Conservation (phyloP, 2,329 filamentous ascomycete genomes). For the Keithomyces neogunnii region DNA sequence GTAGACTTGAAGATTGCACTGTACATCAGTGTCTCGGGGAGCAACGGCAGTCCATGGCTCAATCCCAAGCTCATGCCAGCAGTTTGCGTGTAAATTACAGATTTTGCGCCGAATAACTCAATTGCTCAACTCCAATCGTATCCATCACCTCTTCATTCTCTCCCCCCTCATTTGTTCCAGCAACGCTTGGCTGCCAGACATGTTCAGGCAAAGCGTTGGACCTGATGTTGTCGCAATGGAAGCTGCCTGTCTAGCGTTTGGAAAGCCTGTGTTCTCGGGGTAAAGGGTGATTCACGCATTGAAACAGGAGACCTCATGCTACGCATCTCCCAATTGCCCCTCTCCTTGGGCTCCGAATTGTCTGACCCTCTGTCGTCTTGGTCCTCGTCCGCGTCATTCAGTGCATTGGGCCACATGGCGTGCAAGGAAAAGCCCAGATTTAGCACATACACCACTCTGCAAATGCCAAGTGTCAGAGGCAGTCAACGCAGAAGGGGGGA, state of each 20-base stretch:
- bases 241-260: constrained; percentile 52
- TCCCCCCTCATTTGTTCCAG: background rate
- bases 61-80: too few species aligned
- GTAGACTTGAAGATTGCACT: too few species aligned
- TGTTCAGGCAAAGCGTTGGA: background rate
- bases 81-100: too few species aligned
- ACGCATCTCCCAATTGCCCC: constrained; percentile 50
- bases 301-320: constrained; percentile 31
- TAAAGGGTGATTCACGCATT: constrained; percentile 38
- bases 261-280: constrained; percentile 60
- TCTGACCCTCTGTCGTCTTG: constrained; percentile 33
- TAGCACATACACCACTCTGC: constrained; percentile 49
- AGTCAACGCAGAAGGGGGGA: too few species aligned
- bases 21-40: too few species aligned
- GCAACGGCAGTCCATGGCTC: too few species aligned
- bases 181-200: background rate
- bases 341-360: constrained; percentile 27
- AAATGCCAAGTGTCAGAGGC: background rate
- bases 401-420: constrained; percentile 47
- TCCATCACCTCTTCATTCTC: background rate
- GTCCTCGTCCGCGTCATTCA: constrained; percentile 36
- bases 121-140: too few species aligned
- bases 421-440: constrained; percentile 53
- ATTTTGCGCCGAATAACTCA: too few species aligned
- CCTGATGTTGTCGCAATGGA: constrained; percentile 35